Evolutionary conservation across 2,329 filamentous ascomycete genomes (phyloP), one percentile per base, ranked within the genome.

Genomic region (Fusarium sp.): DNA sequence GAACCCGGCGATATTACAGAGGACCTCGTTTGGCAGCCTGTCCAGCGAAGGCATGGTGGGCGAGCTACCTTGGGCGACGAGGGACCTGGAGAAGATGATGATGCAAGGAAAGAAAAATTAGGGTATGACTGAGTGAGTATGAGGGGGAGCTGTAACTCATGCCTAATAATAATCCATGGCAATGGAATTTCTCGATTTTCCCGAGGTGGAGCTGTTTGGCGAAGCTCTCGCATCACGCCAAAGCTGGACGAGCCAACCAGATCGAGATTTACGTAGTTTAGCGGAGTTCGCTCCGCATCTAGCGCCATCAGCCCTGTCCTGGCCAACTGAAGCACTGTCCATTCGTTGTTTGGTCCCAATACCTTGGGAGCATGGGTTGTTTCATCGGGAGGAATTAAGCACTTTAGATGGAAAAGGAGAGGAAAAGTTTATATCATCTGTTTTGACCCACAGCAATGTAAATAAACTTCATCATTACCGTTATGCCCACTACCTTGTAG

Each of bases 21-120:
- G 54, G 28, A 78, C 77, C 66, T 78, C 80, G 44, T 80, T 80
- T 8, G 72, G 79, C 32, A 79, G 74, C 64, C 79, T 76, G 58
- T 79, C 78, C 66, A 80, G 75, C 66, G 79, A 79, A 61, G 77
- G 69, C 72, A 79, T 80, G 60, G 69, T 71, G 57, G 62, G 76
- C 42, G 63, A 69, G 50, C 59, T 69, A 69, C 50, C 50, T 54
- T 21, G 33, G 60, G 61, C 68, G 71, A 66, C 67, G 35, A 66
- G 37, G 53, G 63, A 57, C 64, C 57, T 59, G 66, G 53, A 61
- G 60, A 32, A 37, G 47, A 59, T 49, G 46, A 30, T 57, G 56
- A 52, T 47, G 56, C 47, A 58, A 25, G 38, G 40, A 35, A 18
- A 35, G 18, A 46, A 56, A 54, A 49, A 50, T 46, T 49, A 44